Evolutionary conservation across 805 yeast species (phyloP).

Genomic region (Schizosaccharomyces cryophilus): DNA sequence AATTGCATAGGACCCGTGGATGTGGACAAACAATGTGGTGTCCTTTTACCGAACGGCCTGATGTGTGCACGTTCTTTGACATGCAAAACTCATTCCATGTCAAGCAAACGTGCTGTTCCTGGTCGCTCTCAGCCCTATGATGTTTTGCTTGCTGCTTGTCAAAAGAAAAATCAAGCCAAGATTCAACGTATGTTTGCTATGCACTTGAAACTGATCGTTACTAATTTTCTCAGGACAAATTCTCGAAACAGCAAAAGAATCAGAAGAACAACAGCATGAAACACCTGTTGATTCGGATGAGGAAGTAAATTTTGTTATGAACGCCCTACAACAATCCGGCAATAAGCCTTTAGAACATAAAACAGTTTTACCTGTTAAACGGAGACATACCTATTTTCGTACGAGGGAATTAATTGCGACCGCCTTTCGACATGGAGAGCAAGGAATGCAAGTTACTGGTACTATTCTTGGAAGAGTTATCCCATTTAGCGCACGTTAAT

Average conservation of each 20-base stretch:
- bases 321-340: conserved; percentile 57
- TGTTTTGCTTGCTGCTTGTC: conserved; percentile 63
- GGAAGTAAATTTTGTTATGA: conserved; percentile 74
- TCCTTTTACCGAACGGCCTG: conserved; percentile 78
- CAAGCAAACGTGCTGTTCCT: conserved; percentile 82
- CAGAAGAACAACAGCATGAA: conserved; percentile 13
- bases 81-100: conserved; percentile 96
- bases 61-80: conserved; percentile 87
- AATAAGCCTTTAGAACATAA: conserved; percentile 61
- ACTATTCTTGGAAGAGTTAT: conserved; percentile 1
- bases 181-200: conserved; percentile 17
- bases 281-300: conserved; percentile 57
- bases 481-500: not conserved
- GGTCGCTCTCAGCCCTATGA: conserved; percentile 91
- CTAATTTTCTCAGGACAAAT: conserved; percentile 12
- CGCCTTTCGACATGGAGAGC: conserved; percentile 29
- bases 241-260: conserved; percentile 17
- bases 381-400: conserved; percentile 50
- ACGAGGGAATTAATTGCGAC: conserved; percentile 88
- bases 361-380: conserved; percentile 41
- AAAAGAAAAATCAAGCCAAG: conserved; percentile 76
- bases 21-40: conserved; percentile 90
- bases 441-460: conserved; percentile 2
- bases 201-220: not conserved
- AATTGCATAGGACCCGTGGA: conserved; percentile 42